Conservation (phyloP, 352 stramenopile species). For the Globisporangium acanthophoron region DNA sequence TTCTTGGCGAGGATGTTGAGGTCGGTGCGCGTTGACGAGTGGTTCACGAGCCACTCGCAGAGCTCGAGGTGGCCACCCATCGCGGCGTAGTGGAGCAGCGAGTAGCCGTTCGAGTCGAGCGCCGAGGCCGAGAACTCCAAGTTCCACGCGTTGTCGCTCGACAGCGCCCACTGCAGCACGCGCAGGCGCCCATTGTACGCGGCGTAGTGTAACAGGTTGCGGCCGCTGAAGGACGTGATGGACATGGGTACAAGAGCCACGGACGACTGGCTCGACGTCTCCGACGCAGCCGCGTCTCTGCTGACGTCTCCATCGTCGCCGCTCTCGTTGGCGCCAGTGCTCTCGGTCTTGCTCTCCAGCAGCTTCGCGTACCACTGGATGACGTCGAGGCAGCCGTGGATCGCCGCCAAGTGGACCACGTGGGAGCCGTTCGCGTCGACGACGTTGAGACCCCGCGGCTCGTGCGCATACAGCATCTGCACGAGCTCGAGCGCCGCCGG, state of each 20-base stretch:
- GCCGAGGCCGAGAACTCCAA: slow-evolving; percentile 25
- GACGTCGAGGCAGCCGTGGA: slow-evolving; percentile 55
- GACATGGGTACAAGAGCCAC: slow-evolving; percentile 20
- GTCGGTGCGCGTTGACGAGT: slow-evolving; percentile 28
- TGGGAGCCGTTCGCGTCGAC: slow-evolving; percentile 61
- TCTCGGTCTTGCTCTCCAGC: not conserved
- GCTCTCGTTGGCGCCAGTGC: too few species aligned
- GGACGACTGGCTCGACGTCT: not conserved
- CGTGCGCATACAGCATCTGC: slow-evolving; percentile 47
- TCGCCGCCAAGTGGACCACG: slow-evolving; percentile 58
- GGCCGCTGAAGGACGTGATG: slow-evolving; percentile 53
- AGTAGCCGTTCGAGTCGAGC: slow-evolving; percentile 53
- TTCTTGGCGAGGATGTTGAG: slow-evolving; percentile 41
- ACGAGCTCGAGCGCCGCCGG: slow-evolving; percentile 30
- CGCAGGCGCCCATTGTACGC: slow-evolving; percentile 50
- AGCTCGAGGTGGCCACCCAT: slow-evolving; percentile 50
- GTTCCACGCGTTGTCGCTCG: slow-evolving; percentile 16
- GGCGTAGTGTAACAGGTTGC: slow-evolving; percentile 66
- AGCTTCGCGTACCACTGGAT: slow-evolving; percentile 45
- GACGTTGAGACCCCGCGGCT: slow-evolving; percentile 29
- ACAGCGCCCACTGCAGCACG: slow-evolving; percentile 47
- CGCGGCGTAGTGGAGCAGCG: slow-evolving; percentile 58
- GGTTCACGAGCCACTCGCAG: slow-evolving; percentile 57
- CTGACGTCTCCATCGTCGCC: too few species aligned
- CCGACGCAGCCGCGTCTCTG: not conserved